These are phyloP conservation scores for Sarcocystis neurona DNA, from an alignment of 169 alveolate genomes.

Conservation along the genomic window DNA sequence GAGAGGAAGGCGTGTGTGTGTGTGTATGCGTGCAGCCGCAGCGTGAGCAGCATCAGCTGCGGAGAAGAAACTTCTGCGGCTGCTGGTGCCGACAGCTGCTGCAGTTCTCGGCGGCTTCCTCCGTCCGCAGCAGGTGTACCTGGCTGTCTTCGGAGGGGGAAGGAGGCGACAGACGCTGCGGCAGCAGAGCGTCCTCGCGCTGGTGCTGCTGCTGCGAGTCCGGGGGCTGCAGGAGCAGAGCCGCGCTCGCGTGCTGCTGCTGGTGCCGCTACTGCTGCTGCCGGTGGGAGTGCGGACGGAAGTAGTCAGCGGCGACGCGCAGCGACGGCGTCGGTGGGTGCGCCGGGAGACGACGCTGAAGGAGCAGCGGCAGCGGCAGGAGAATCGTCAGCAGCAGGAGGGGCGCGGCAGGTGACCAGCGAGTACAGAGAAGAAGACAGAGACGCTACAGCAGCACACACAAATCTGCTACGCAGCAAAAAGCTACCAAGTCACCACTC, in stretches of 20 bases:
- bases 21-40: not conserved
- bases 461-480: not conserved
- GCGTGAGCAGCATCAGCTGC: constrained; percentile 33
- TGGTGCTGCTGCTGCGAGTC: not conserved
- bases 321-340: not conserved
- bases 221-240: not conserved
- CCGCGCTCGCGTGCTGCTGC: not conserved
- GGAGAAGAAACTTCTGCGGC: not conserved
- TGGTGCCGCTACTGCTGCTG: not conserved
- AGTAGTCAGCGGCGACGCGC: not conserved
- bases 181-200: not conserved
- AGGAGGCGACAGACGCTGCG: not conserved
- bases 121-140: not conserved
- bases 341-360: not conserved
- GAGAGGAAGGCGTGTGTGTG: too few relatives aligned
- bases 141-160: not conserved
- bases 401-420: not conserved
- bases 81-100: not conserved
- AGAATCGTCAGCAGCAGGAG: not conserved
- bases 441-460: not conserved
- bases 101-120: not conserved
- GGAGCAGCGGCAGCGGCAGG: not conserved
- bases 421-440: not conserved
- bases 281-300: not conserved
- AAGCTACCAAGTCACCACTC: not conserved